A percentile compares a stretch with the other conserved stretches of the same genome.
phyloP scores from a whole-genome alignment of 1,139 yeast species.

The Lodderomyces theae region DNA sequence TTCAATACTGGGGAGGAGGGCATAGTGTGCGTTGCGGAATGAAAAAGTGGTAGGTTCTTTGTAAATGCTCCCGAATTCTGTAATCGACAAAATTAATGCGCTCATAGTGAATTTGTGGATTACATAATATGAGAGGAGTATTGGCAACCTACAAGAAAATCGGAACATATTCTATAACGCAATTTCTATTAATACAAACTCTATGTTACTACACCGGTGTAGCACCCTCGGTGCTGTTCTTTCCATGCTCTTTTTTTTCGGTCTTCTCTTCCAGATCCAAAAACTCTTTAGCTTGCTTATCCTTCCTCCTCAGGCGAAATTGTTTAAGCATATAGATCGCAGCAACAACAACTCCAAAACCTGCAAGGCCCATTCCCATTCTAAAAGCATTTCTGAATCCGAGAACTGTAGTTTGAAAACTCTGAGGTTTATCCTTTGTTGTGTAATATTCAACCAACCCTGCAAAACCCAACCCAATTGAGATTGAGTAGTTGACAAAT shows the following conservation, averaged over 20 bases:
- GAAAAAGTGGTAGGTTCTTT: too few relatives aligned
- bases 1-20: slow-evolving; percentile 25
- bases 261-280: not conserved
- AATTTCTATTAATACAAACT: not conserved
- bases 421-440: slow-evolving; percentile 22
- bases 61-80: not conserved
- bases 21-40: not conserved
- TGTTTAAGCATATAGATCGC: slow-evolving; percentile 17
- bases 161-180: not conserved
- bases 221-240: too few relatives aligned
- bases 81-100: slow-evolving; percentile 1
- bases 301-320: slow-evolving; percentile 7
- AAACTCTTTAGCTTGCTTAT: not conserved
- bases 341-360: slow-evolving; percentile 39
- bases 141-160: too few relatives aligned
- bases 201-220: not conserved
- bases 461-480: slow-evolving; percentile 63
- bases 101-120: too few relatives aligned
- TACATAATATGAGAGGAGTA: too few relatives aligned
- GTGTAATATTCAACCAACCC: slow-evolving; percentile 56
- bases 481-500: slow-evolving; percentile 59
- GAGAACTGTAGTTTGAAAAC: slow-evolving; percentile 22
- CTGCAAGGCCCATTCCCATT: slow-evolving; percentile 53
- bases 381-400: slow-evolving; percentile 47
- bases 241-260: not conserved